Evolutionary conservation across 257 asterid genomes (phyloP).

Genomic region (Euphrasia confusa): DNA sequence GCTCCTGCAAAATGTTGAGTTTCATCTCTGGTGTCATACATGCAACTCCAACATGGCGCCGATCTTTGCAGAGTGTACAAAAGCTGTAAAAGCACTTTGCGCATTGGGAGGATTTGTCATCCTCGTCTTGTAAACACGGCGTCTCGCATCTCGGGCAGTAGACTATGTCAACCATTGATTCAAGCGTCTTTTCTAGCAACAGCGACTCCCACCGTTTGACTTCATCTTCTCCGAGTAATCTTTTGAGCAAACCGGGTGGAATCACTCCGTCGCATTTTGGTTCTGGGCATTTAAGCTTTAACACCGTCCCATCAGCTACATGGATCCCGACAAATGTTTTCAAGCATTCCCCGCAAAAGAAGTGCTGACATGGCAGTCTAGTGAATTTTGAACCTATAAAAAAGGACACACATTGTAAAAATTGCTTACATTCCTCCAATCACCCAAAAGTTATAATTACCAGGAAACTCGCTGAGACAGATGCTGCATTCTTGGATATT

Average conservation of each 20-base stretch:
- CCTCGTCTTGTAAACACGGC: slow-evolving; percentile 78
- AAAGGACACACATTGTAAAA: not conserved
- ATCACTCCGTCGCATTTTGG: slow-evolving; percentile 83
- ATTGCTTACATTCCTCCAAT: too few species aligned
- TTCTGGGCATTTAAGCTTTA: slow-evolving; percentile 70
- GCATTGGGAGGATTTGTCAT: slow-evolving; percentile 64
- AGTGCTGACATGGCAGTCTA: slow-evolving; percentile 78
- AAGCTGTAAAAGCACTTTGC: slow-evolving; percentile 82
- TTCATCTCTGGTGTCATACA: slow-evolving; percentile 80
- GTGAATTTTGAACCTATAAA: slow-evolving; percentile 69
- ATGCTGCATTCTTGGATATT: slow-evolving; percentile 75
- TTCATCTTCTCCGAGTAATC: slow-evolving; percentile 63
- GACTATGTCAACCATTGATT: slow-evolving; percentile 78
- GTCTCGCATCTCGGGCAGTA: slow-evolving; percentile 97
- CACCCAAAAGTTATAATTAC: slow-evolving; percentile 26
- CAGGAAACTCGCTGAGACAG: slow-evolving; percentile 68
- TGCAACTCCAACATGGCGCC: slow-evolving; percentile 72
- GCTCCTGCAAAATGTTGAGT: slow-evolving; percentile 65
- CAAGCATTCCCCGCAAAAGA: slow-evolving; percentile 73
- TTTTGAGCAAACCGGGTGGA: slow-evolving; percentile 74
- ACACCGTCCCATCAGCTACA: slow-evolving; percentile 70
- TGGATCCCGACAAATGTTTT: slow-evolving; percentile 65
- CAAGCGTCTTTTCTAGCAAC: slow-evolving; percentile 61
- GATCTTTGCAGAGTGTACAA: slow-evolving; percentile 73
- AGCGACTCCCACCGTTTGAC: slow-evolving; percentile 77